Evolutionary conservation across 1,284 basidiomycete genomes (phyloP).

Genomic region (Thecaphora thlaspeos): DNA sequence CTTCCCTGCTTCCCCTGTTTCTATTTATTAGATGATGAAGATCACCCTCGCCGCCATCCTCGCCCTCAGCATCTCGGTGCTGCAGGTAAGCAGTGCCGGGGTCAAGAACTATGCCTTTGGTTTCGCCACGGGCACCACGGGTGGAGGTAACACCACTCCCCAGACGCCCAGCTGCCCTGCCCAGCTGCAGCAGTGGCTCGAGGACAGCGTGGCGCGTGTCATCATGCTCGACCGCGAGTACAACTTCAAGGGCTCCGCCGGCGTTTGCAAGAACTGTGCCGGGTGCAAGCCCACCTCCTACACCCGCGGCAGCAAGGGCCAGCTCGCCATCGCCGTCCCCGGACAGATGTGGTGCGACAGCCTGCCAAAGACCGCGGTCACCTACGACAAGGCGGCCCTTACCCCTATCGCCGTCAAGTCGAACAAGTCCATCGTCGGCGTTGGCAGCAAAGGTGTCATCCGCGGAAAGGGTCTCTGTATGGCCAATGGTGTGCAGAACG

Average conservation of each 20-base stretch:
- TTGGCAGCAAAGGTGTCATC: slow-evolving; percentile 50
- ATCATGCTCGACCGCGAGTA: slow-evolving; percentile 57
- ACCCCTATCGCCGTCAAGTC: slow-evolving; percentile 6
- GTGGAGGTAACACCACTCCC: slow-evolving; percentile 56
- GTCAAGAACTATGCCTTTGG: slow-evolving; percentile 15
- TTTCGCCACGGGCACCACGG: slow-evolving; percentile 56
- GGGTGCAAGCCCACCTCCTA: slow-evolving; percentile 31
- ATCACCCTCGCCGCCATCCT: too few species aligned
- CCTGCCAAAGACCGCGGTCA: slow-evolving; percentile 9
- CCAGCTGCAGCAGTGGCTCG: slow-evolving; percentile 55
- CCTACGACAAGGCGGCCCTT: slow-evolving; percentile 42
- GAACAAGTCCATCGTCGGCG: slow-evolving; percentile 22
- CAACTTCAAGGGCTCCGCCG: slow-evolving; percentile 54
- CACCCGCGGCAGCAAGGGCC: slow-evolving; percentile 55
- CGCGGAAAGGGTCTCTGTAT: slow-evolving; percentile 43
- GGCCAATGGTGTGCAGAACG: slow-evolving; percentile 34
- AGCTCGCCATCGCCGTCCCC: slow-evolving; percentile 54
- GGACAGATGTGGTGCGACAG: slow-evolving; percentile 55
- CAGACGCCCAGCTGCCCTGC: slow-evolving; percentile 53
- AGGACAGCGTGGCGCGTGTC: slow-evolving; percentile 52
- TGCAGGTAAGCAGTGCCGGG: too few species aligned
- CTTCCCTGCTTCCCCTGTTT: too few species aligned
- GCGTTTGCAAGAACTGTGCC: slow-evolving; percentile 46
- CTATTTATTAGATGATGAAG: too few species aligned
- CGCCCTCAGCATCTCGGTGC: too few species aligned